These are phyloP conservation scores for Sarocladium oryzae DNA, from an alignment of 2,329 filamentous ascomycete genomes.

Conservation along the genomic window DNA sequence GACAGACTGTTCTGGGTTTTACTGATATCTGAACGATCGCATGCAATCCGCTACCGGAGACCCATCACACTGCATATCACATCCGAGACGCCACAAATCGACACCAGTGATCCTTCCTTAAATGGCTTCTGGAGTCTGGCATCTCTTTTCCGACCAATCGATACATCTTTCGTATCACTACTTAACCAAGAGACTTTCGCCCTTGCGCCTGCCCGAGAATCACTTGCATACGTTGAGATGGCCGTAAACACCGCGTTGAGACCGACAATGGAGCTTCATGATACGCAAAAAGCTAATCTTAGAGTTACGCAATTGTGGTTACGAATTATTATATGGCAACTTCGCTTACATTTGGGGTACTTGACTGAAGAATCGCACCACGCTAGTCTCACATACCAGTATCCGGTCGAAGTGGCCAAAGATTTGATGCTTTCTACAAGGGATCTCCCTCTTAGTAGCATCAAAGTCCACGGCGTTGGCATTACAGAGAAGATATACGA, in stretches of 20 bases:
- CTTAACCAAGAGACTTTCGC: constrained; percentile 31
- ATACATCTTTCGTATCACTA: constrained; percentile 35
- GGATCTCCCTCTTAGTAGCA: constrained; percentile 30
- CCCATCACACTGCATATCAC: constrained; percentile 38
- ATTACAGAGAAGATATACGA: constrained; percentile 42
- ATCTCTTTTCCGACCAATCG: constrained; percentile 33
- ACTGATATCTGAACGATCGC: constrained; percentile 36
- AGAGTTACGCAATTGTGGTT: constrained; percentile 39
- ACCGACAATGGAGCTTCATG: constrained; percentile 25
- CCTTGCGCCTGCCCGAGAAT: constrained; percentile 22
- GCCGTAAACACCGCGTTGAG: constrained; percentile 30
- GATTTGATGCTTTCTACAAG: constrained; percentile 32
- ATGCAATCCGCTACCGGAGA: constrained; percentile 37
- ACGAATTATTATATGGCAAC: constrained; percentile 37
- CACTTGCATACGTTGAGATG: constrained; percentile 29
- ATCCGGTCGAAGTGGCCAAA: constrained; percentile 35
- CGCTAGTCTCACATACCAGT: constrained; percentile 32
- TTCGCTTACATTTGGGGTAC: constrained; percentile 35
- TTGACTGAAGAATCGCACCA: constrained; percentile 27
- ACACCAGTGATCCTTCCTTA: constrained; percentile 23
- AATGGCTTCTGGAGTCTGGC: constrained; percentile 34
- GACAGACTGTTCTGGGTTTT: constrained; percentile 37
- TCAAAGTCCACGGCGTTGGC: constrained; percentile 37
- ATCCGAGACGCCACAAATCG: constrained; percentile 25
- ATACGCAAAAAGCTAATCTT: constrained; percentile 38